Evolutionary conservation across 2,329 filamentous ascomycete species (phyloP), one percentile per base, ranked within the genome.

Genomic region (Cercospora sp.): DNA sequence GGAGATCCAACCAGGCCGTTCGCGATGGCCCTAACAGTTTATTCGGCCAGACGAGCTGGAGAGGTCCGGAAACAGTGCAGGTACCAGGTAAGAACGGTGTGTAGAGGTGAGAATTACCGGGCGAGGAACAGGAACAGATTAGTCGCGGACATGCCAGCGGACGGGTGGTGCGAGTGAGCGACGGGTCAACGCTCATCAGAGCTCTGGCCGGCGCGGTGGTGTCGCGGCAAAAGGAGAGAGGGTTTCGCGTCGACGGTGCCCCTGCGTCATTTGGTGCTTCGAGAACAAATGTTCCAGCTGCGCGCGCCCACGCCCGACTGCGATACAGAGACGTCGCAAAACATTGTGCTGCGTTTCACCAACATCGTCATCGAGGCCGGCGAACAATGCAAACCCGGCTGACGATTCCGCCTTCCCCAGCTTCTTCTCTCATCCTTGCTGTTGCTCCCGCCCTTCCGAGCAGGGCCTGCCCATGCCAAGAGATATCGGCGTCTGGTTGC

Each of bases 181-280:
- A 55, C 55, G 55, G 26, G 30, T 30, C 23, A 20, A 59, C 55
- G 55, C 31, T n/a, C 55, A 36, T 31, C 55, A 59, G n/a, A 33
- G 30, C 55, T 10, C 28, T 33, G 55, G 30, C 55, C 9, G 55
- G 55, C 55, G 31, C 28, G 31, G 55, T 59, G 28, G 30, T 59
- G 55, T 59, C 55, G 55, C 55, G 55, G 30, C 28, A 33, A 55
- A 31, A 59, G 55, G 55, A 36, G 55, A 59, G 55, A 59, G 28
- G 55, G 20, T 59, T 59, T 59, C 28, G 55, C 28, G 28, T 31
- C 28, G 55, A 31, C 31, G 55, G 6, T 59, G 55, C 55, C 55
- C 55, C 55, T 59, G 55, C 55, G 55, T 59, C 55, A 59, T 59
- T 36, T 36, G 55, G 20, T 28, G 48, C 48, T 55, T 55, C 48